Evolutionary conservation across 805 yeast genomes (phyloP).

Genomic region (Isabelozyma heimii): DNA sequence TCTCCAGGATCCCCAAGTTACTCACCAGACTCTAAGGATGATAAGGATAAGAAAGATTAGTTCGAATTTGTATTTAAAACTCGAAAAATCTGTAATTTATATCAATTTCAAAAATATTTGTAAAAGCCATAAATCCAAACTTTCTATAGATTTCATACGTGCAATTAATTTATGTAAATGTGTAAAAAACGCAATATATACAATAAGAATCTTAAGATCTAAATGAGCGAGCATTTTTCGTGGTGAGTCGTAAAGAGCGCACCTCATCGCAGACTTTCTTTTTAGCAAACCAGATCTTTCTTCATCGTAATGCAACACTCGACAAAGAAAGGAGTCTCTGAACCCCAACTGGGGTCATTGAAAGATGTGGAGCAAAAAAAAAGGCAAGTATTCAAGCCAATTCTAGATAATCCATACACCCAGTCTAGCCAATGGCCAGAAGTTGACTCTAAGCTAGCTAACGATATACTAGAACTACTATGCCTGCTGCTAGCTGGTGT

Average conservation of each 20-base stretch:
- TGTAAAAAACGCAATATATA: background rate
- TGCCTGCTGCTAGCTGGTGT: slow-evolving; percentile 30
- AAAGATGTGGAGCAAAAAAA: slow-evolving; percentile 49
- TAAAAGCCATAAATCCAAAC: background rate
- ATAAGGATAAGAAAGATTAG: slow-evolving; percentile 16
- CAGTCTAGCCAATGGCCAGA: slow-evolving; percentile 41
- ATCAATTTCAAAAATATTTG: background rate
- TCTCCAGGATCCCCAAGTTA: slow-evolving; percentile 49
- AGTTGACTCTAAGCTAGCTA: slow-evolving; percentile 35
- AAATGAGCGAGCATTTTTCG: too few relatives aligned
- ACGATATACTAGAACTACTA: slow-evolving; percentile 36
- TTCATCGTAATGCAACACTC: too few relatives aligned
- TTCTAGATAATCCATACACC: slow-evolving; percentile 63
- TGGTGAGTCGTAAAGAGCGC: too few relatives aligned
- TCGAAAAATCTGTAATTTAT: background rate
- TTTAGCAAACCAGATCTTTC: too few relatives aligned
- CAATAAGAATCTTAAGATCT: background rate
- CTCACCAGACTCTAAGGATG: slow-evolving; percentile 37
- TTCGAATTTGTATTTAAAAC: background rate
- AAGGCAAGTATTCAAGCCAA: slow-evolving; percentile 60
- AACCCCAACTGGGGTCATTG: slow-evolving; percentile 32
- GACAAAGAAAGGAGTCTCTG: background rate
- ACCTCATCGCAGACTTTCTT: background rate
- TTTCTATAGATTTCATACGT: background rate
- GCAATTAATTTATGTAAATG: background rate